phyloP scores from a whole-genome alignment of 2,329 filamentous ascomycete genomes.

The Paecilomyces variotii region DNA sequence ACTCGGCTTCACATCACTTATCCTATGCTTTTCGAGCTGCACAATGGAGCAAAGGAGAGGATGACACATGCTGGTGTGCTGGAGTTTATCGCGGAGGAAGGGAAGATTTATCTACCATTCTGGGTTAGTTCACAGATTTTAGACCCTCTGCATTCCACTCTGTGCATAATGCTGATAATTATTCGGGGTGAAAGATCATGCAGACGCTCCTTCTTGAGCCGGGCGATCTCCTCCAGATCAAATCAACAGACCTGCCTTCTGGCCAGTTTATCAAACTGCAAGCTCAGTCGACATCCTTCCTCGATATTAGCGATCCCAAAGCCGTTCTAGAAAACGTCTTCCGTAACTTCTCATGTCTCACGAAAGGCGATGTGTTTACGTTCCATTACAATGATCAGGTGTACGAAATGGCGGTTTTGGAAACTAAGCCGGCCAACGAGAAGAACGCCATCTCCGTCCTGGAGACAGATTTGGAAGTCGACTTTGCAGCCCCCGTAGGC shows the following conservation, averaged over 20 bases:
- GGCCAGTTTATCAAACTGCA: conserved; percentile 94
- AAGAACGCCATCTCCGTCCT: conserved; percentile 85
- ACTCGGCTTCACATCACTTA: conserved; percentile 94
- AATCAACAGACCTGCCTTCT: conserved; percentile 84
- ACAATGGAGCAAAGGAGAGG: conserved; percentile 72
- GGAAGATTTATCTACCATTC: conserved; percentile 88
- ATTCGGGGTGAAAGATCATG: conserved; percentile 63
- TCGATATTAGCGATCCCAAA: conserved; percentile 95
- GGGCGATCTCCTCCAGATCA: conserved; percentile 89
- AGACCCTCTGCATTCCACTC: not conserved
- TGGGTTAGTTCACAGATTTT: conserved; percentile 55
- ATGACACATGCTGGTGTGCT: conserved; percentile 90
- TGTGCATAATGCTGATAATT: conserved; percentile 11
- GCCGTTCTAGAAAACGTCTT: conserved; percentile 95
- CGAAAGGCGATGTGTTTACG: conserved; percentile 88
- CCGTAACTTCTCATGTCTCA: conserved; percentile 88
- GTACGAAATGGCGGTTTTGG: conserved; percentile 87
- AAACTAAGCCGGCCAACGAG: conserved; percentile 77
- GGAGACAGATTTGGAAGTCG: conserved; percentile 92
- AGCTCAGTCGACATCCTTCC: conserved; percentile 84
- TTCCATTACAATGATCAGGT: conserved; percentile 94
- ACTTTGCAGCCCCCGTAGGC: conserved; percentile 88
- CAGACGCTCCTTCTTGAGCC: conserved; percentile 80
- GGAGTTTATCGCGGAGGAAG: conserved; percentile 96
- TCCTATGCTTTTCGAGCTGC: conserved; percentile 92